Evolutionary conservation across 2,329 filamentous ascomycete genomes (phyloP), one percentile per base, ranked within the genome.

Genomic region (Penicillium hordei): DNA sequence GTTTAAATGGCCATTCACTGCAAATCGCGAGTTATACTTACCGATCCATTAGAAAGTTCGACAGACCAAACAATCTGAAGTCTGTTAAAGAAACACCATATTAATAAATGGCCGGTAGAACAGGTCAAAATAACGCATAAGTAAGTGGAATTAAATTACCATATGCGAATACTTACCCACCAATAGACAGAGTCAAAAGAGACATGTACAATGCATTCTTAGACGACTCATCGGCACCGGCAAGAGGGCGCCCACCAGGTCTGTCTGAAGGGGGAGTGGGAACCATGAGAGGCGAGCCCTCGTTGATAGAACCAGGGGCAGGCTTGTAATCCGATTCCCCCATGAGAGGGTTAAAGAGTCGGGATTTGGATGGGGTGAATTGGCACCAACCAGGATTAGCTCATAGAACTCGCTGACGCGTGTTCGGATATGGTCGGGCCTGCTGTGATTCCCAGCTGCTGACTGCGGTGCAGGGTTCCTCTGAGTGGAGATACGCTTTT

Each of bases 11-110:
- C 7, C 15, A 38, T 48, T 8, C 21, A 1, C 17, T 27, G 15
- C 5, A 23, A 23, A 8, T 34, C 13, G 2, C 21, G 9, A 34
- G 8, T 34, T 27, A 12, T 43, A 76, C 81, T 69, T 72, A 84
- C 82, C 52, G 93, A 96, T 66, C 93, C 93, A 78, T 96, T 93
- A 53, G 92, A 96, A 42, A 96, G 82, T 75, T 97, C 93, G 42
- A 96, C 92, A 1, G 93, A 93, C 93, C 93, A 97, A 29, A 93
- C 92, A 65, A 97, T 89, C 77, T 97, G 93, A 61, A 97, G 80
- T 25, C 91, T 83, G 62, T 52, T 33, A n/a, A 54, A 40, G 23
- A 34, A 36, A 31, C 44, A 64, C 33, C 65, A 48, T 13, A 39
- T 62, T 13, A 65, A 33, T 38, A 40, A 10, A 46, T 52, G 29